phyloP scores from a whole-genome alignment of 139 green algal genomes.

The Nannochloris sp. region DNA sequence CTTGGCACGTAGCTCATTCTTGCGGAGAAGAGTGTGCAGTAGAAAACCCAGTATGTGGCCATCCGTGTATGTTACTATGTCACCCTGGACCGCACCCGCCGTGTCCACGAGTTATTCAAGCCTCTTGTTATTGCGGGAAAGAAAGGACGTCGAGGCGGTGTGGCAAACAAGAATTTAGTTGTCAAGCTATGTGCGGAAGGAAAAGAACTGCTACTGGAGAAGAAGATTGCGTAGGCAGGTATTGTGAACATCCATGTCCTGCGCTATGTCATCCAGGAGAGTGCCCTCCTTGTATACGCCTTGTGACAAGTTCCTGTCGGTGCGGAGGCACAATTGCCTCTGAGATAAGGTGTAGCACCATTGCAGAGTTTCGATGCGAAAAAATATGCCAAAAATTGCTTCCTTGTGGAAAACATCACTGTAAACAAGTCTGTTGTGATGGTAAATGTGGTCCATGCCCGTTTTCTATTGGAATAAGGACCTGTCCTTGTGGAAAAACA shows the following conservation, averaged over 20 bases:
- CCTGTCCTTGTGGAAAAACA: constrained; percentile 77
- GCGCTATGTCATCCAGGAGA: constrained; percentile 42
- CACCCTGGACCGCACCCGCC: constrained; percentile 73
- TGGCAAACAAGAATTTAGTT: constrained; percentile 48
- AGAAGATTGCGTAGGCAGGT: no score
- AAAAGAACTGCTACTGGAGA: constrained; percentile 31
- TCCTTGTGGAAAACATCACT: constrained; percentile 50
- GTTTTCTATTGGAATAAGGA: constrained; percentile 42
- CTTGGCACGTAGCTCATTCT: constrained; percentile 58
- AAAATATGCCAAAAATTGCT: constrained; percentile 19
- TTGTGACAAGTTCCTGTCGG: constrained; percentile 7
- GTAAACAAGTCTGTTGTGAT: constrained; percentile 47
- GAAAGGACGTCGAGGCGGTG: constrained; percentile 41
- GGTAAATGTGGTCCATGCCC: constrained; percentile 58
- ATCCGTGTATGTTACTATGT: constrained; percentile 71
- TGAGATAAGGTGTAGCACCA: constrained; percentile 36
- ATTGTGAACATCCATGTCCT: constrained; percentile 44
- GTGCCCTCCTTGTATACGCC: constrained; percentile 31
- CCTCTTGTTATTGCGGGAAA: constrained; percentile 57
- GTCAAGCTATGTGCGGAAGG: constrained; percentile 36
- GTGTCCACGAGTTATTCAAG: constrained; percentile 54
- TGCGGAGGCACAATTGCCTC: constrained; percentile 42
- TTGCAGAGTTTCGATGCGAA: constrained; percentile 39
- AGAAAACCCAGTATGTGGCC: constrained; percentile 39
- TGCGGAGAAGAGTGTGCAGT: constrained; percentile 59